These are phyloP conservation scores for Nidularia sp. DNA, from an alignment of 768 basidiomycete genomes.

Conservation along the genomic window DNA sequence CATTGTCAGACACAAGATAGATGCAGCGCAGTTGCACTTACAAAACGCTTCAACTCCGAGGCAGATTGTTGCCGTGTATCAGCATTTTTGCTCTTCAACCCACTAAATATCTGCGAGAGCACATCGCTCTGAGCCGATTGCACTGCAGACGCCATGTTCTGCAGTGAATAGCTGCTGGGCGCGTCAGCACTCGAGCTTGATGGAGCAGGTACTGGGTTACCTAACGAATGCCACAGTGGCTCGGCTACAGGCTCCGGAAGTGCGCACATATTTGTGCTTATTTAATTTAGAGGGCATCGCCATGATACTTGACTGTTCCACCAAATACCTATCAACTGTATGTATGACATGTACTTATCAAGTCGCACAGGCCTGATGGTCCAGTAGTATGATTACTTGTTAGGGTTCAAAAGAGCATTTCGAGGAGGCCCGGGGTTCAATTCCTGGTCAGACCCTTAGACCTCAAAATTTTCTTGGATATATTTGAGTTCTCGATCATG, in stretches of 20 bases:
- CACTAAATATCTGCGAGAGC: constrained; percentile 63
- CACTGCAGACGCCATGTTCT: constrained; percentile 58
- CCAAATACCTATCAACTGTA: too few species aligned
- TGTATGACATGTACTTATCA: background rate
- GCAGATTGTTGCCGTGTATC: constrained; percentile 70
- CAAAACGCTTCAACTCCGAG: constrained; percentile 70
- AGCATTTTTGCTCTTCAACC: constrained; percentile 57
- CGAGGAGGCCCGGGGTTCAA: constrained; percentile 80
- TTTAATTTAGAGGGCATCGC: too few species aligned
- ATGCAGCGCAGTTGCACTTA: constrained; percentile 27
- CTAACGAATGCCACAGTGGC: too few species aligned
- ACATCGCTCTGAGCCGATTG: constrained; percentile 57
- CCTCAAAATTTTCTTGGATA: background rate
- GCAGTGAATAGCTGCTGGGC: constrained; percentile 2
- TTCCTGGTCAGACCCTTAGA: constrained; percentile 62
- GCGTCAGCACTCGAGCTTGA: too few species aligned
- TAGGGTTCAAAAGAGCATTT: constrained; percentile 33
- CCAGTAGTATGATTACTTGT: constrained; percentile 68
- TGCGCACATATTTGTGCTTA: too few species aligned
- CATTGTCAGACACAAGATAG: constrained; percentile 5
- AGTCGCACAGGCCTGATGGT: constrained; percentile 42
- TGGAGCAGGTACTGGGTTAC: too few species aligned
- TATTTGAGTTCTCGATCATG: too few species aligned
- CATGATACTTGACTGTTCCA: too few species aligned
- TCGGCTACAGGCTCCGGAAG: too few species aligned